Conservation (phyloP, 495 filamentous ascomycete species). For the Jackrogersella minutella region DNA sequence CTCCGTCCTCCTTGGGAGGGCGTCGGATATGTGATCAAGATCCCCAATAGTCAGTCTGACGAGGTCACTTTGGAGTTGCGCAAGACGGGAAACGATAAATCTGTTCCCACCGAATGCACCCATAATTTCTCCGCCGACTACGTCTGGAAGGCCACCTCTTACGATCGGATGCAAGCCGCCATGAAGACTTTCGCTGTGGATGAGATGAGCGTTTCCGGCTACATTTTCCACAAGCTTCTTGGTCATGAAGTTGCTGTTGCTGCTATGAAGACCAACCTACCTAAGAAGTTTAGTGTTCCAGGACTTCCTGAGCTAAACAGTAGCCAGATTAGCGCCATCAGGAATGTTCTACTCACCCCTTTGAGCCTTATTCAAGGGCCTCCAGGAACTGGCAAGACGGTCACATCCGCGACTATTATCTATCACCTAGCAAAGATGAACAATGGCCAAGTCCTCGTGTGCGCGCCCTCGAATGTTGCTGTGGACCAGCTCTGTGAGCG, state of each 20-base stretch:
- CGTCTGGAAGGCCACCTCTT: constrained; percentile 99
- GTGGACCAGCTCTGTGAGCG: constrained; percentile 99
- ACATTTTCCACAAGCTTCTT: constrained; percentile 97
- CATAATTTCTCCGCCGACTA: constrained; percentile 99
- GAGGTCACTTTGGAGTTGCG: constrained; percentile 96
- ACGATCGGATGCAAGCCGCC: constrained; percentile 98
- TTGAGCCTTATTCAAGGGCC: constrained; percentile 96
- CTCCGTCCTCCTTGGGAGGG: constrained; percentile 95
- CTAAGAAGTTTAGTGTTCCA: constrained; percentile 95
- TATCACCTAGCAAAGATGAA: constrained; percentile 97
- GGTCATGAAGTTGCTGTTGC: constrained; percentile 96
- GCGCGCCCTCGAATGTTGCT: constrained; percentile 97
- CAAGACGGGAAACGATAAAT: constrained; percentile 78
- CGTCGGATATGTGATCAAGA: constrained; percentile 99
- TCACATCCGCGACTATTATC: constrained; percentile 99
- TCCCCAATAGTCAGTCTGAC: constrained; percentile 98
- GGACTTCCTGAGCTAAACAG: constrained; percentile 95
- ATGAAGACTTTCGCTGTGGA: constrained; percentile 99
- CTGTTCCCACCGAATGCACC: constrained; percentile 95
- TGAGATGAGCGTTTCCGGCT: constrained; percentile 97
- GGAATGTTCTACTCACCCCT: constrained; percentile 91
- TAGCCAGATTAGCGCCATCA: constrained; percentile 96
- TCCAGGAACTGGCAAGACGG: constrained; percentile 97
- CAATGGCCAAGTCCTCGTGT: constrained; percentile 93
- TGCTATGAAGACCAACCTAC: constrained; percentile 95